A percentile compares a stretch with the other conserved stretches of the same genome.
Evolutionary conservation across 2,329 filamentous ascomycete genomes (phyloP).

Genomic region (Pyricularia grisea): DNA sequence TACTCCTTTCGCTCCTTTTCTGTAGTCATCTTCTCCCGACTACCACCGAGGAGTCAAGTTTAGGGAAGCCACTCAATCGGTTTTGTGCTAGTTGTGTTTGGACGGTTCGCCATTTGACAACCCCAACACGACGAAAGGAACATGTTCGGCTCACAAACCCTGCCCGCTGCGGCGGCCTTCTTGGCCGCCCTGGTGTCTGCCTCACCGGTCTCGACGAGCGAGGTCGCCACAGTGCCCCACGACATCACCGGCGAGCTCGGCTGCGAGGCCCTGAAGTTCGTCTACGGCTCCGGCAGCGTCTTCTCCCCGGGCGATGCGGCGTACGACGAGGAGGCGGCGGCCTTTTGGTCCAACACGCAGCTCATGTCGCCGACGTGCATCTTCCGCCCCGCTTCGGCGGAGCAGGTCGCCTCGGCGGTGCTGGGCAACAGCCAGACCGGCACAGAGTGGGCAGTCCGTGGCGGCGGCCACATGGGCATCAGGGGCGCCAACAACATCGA

Average conservation of each 20-base stretch:
- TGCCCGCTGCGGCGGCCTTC: neutral
- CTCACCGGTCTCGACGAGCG: neutral
- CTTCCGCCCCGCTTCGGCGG: neutral
- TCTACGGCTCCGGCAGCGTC: neutral
- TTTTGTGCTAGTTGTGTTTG: too few species aligned
- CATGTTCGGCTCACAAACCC: neutral
- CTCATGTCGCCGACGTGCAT: constrained; percentile 1
- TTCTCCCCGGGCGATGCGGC: neutral
- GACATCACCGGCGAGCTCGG: neutral
- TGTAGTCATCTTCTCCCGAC: neutral
- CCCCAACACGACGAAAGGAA: neutral
- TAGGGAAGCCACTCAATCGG: neutral
- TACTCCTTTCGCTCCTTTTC: neutral
- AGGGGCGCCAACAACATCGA: constrained; percentile 4
- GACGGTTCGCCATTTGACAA: too few species aligned
- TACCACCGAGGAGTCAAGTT: neutral
- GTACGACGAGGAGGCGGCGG: neutral
- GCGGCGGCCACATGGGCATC: constrained; percentile 4
- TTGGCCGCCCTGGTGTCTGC: neutral
- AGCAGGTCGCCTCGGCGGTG: neutral
- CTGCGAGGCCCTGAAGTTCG: neutral
- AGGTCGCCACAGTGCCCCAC: neutral
- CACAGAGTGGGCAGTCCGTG: neutral
- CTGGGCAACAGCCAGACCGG: neutral
- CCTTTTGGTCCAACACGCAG: constrained; percentile 2